Base-by-base conservation (phyloP, 768 basidiomycete genomes). In the Lentinula boryana region DNA sequence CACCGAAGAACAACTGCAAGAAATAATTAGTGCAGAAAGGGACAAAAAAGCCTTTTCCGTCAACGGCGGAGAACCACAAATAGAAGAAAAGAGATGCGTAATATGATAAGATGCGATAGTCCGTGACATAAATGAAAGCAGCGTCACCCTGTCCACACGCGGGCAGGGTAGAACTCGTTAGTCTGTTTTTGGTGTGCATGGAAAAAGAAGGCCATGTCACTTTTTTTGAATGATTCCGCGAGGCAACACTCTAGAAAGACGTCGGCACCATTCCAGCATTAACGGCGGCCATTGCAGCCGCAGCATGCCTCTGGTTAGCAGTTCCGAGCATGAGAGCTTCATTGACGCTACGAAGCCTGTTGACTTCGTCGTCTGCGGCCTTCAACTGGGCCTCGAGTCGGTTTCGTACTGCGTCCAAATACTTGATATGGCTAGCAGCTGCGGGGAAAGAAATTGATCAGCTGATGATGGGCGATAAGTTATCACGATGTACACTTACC, bases 261-360 rank as follows among this genome's bases (percentile, higher is more conserved):
- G 53, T 76, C 60, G 75, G 70, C 3, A 74, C 71, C 55, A 61
- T 67, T 72, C 71, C 65, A 75, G 77, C 41, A 67, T 80, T 71
- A 57, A 82, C 80, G 60, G 82, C 81, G 53, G 83, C 79, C 33
- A 78, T 77, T 56, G 84, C 85, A 40, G 82, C 80, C 41, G 84
- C 83, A 52, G 82, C 84, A 70, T 84, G 84, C 67, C 84, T 75
- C 66, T 89, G 89, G 73, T 88, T 86, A 48, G 89, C 88, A 61
- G 88, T 88, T 72, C 86, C 84, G 71, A 93, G 84, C 89, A 92
- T 93, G 72, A 94, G 81, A 46, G 88, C 88, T 83, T 94, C 91
- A 75, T 93, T 93, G 66, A 94, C 86, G 69, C 83, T 87, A 74
- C 89, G 84, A 68, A 92, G 87, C 67, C 90, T 84, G 72, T 86